Evolutionary conservation across 1,139 yeast species (phyloP), one percentile per base, ranked within the genome.

Genomic region (Suhomyces kunorum): DNA sequence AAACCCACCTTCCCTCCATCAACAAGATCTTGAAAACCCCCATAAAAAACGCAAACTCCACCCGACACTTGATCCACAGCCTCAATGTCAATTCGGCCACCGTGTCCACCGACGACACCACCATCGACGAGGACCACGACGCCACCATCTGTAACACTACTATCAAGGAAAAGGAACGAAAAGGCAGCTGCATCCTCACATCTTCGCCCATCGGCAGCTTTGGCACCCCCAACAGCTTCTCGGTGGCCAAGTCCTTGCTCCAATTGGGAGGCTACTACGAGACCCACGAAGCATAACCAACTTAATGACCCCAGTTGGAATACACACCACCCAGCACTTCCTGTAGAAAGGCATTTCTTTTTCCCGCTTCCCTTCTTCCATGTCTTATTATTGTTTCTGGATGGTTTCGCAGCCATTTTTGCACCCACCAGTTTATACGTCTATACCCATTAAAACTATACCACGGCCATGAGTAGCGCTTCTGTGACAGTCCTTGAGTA

Each of bases 201-300:
- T 51, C 56, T 17, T 66, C 74, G 22, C 75, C 76, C n/a, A 53
- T 66, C 31, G 49, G 56, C 25, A 59, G 61, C 41, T 66, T 71
- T 45, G 75, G 74, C n/a, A 72, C 78, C n/a, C 78, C 78, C 38
- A 72, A 70, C 51, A 68, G 74, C 40, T 72, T 72, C 48, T 66
- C 71, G 38, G 76, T 72, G 40, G 78, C 78, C 35, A 71, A 71
- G 53, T 68, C 74, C 23, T 68, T 72, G 51, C 65, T 72, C 45
- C 76, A 71, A 55, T 64, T 72, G 49, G 76, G 77, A 23, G 51
- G 52, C 17, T 45, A 48, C 39, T 38, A 38, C 28, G 40, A 38
- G 17, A 24, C 33, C 11, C 23, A 35, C 29, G 38, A 29, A 35
- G 38, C 33, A 33, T 33, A 26, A 23, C 36, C 36, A 26, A 36